Base-by-base conservation (phyloP, 352 stramenopile genomes). In the Phytophthora crassamura region DNA sequence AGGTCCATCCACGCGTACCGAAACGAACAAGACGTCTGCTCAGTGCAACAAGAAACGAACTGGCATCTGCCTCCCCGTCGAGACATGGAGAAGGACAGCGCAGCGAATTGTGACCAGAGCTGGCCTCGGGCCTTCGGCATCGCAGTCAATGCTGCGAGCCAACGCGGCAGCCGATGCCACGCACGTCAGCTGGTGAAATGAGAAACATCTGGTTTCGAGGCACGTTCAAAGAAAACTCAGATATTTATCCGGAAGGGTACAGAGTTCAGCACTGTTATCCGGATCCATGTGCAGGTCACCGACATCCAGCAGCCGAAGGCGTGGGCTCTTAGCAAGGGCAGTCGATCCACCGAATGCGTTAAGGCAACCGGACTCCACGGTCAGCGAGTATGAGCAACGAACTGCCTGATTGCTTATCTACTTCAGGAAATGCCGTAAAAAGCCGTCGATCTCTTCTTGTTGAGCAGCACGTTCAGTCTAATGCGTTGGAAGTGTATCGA, bases 401-500 rank as follows among this genome's bases (percentile, higher is more conserved):
- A n/a, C n/a, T n/a, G 30, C 16, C 30, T 45, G 46, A 7, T 32
- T 53, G 41, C 20, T 52, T 46, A 38, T 62, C 20, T 18, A 10
- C 16, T 61, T 32, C n/a, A 61, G 52, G 9, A 22, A 39, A 25
- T 43, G 18, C 16, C 18, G 3, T 38, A n/a, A n/a, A n/a, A n/a
- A n/a, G n/a, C n/a, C n/a, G 16, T 16, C 16, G 11, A 22, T 57
- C 30, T 20, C 15, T 49, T 25, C 28, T 43, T 55, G 59, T 40
- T 7, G 12, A 62, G 20, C 22, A 54, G 4, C 22, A 15, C n/a
- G 5, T 11, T 50, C 18, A 38, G 7, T 52, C 39, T 18, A 61
- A 10, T 0, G 57, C 7, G 33, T 59, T 66, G 7, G 49, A 38
- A 3, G 64, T 68, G 64, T 77, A 77, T 16, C 59, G 61, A 18